These are phyloP conservation scores for Trifolium fragiferum DNA, from an alignment of 306 rosid species.

Conservation along the genomic window DNA sequence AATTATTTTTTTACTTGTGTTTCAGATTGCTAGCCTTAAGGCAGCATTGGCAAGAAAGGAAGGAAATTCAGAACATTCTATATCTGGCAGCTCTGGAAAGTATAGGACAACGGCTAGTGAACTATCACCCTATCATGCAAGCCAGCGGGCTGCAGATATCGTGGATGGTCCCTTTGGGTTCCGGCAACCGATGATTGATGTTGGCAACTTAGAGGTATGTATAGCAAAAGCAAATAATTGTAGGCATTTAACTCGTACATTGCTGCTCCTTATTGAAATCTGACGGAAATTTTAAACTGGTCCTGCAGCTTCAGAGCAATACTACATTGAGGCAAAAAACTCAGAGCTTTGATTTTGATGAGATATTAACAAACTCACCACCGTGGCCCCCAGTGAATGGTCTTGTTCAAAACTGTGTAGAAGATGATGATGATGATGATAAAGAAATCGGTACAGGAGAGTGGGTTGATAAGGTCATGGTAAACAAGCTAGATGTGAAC, in stretches of 20 bases:
- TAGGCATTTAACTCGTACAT: neutral
- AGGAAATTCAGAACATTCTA: slow-evolving; percentile 56
- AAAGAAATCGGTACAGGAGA: slow-evolving; percentile 71
- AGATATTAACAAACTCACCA: slow-evolving; percentile 76
- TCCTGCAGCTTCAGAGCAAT: slow-evolving; percentile 65
- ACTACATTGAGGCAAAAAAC: slow-evolving; percentile 59
- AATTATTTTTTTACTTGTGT: neutral
- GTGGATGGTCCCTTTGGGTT: slow-evolving; percentile 48
- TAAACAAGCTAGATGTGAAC: slow-evolving; percentile 80
- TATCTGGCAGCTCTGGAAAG: slow-evolving; percentile 67
- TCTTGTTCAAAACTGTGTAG: slow-evolving; percentile 64
- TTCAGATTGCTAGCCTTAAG: slow-evolving; percentile 79
- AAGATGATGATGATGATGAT: slow-evolving; percentile 54
- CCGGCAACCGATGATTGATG: slow-evolving; percentile 64
- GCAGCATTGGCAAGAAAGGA: slow-evolving; percentile 80
- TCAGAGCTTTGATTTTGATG: slow-evolving; percentile 87
- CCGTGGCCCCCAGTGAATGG: slow-evolving; percentile 85
- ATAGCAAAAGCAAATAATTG: neutral
- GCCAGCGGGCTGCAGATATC: slow-evolving; percentile 48
- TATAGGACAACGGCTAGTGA: slow-evolving; percentile 60
- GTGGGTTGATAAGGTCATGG: slow-evolving; percentile 99
- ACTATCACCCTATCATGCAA: slow-evolving; percentile 59
- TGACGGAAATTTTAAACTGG: slow-evolving; percentile 32
- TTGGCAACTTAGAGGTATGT: slow-evolving; percentile 72
- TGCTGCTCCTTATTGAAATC: slow-evolving; percentile 24